Evolutionary conservation across 2,329 filamentous ascomycete species (phyloP).

Genomic region (Lanzia echinophila): DNA sequence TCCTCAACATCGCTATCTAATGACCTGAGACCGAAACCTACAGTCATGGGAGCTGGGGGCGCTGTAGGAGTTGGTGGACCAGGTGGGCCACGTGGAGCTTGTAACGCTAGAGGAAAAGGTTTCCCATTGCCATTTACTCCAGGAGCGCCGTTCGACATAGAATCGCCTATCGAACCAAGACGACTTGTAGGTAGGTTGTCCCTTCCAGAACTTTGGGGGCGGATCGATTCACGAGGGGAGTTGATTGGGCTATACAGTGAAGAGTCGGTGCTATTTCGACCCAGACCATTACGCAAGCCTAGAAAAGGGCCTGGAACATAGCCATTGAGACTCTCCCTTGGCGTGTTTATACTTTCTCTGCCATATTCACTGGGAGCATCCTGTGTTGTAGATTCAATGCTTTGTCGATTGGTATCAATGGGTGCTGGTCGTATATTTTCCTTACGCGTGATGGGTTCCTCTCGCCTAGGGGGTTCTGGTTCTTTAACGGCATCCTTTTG

Average conservation of each 20-base stretch:
- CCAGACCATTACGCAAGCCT: conserved; percentile 42
- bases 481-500: background rate
- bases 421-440: background rate
- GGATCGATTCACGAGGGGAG: conserved; percentile 55
- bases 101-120: conserved; percentile 7
- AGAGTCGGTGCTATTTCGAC: conserved; percentile 56
- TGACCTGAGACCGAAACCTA: conserved; percentile 36
- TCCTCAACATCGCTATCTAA: conserved; percentile 48
- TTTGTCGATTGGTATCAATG: background rate
- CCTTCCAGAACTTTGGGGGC: background rate
- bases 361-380: background rate
- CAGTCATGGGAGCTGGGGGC: conserved; percentile 29
- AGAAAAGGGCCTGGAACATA: conserved; percentile 45
- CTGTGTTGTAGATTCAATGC: background rate
- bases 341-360: background rate
- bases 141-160: conserved; percentile 1
- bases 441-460: background rate
- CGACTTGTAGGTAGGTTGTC: background rate
- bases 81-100: conserved; percentile 4
- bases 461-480: background rate
- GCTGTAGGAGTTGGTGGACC: background rate
- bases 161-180: no score
- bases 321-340: background rate
- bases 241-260: conserved; percentile 70
- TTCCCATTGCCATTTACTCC: conserved; percentile 28